Conservation (phyloP, 176 grass and related monocot species). For the Alloteropsis semialata region DNA sequence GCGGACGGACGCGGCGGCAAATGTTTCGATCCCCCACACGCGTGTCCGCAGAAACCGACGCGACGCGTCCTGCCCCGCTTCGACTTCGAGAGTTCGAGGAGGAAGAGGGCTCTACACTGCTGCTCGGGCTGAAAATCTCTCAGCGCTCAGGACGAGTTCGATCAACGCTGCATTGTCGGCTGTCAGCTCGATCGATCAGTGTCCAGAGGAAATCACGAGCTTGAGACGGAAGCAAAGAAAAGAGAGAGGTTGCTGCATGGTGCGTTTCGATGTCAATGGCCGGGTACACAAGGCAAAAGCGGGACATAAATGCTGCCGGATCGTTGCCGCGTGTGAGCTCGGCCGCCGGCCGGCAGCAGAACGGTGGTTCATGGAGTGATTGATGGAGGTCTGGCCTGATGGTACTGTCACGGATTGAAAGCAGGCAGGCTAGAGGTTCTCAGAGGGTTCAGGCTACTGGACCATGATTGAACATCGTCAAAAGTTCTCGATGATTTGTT, state of each 20-base stretch:
- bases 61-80: not conserved
- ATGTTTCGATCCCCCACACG: not conserved
- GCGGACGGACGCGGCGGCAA: not conserved
- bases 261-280: slow-evolving; percentile 21
- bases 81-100: too few relatives aligned
- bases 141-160: not conserved
- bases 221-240: slow-evolving; percentile 32
- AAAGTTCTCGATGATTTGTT: not conserved
- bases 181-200: not conserved
- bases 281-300: slow-evolving; percentile 24
- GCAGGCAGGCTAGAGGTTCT: not conserved
- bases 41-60: not conserved
- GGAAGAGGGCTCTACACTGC: not conserved
- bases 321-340: not conserved
- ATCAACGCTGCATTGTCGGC: slow-evolving; percentile 1
- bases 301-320: slow-evolving; percentile 27
- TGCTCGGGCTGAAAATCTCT: not conserved
- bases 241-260: not conserved
- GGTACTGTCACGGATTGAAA: not conserved
- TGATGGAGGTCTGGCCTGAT: not conserved
- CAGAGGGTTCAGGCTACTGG: not conserved
- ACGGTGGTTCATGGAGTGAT: slow-evolving; percentile 32
- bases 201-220: not conserved
- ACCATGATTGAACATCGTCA: not conserved
- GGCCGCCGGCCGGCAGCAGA: slow-evolving; percentile 13